Evolutionary conservation across 2,329 filamentous ascomycete genomes (phyloP), one percentile per base, ranked within the genome.

Genomic region (Pseudofabraea citricarpa): DNA sequence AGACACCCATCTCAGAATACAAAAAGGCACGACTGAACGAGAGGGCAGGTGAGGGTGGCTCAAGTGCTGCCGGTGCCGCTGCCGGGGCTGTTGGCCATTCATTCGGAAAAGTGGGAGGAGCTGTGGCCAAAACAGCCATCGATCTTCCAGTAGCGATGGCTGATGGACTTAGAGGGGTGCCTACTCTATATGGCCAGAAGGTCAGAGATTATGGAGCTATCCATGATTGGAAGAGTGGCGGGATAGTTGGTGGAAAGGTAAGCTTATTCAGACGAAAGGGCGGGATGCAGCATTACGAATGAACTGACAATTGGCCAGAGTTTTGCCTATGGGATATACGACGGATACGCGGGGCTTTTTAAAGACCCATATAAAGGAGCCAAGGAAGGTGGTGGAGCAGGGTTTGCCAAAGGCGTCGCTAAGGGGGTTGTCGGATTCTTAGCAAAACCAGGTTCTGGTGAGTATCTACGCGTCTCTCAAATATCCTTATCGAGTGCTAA

Each of bases 171-270:
- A 73, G 75, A 46, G 73, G 72, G 20, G 69, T 71, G 12, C 75
- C 75, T 4, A 69, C 68, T 20, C 61, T 77, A 2, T 77, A 77
- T 48, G 0, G 83, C 90, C 73, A 87, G 91, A 60, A 83, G 94
- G 50, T 87, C 84, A 35, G 66, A 93, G 40, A 85, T 85, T 1
- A 66, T 94, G 26, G 84, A 87, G 86, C 86, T 52, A 85, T 95
- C 5, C 88, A 85, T 0, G 84, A 81, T 36, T 68, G 94, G 44
- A 74, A 78, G 43, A 86, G 81, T 47, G 90, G 90, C 0, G 64
- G 94, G 22, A 80, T 74, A 48, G 81, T 88, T 32, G 90, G 88
- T 3, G 78, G 84, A 1, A 88, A 85, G 36, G 21, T 40, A 18
- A 27, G 27, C 26, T 12, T 15, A 3, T 12, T 18, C n/a, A 18